Evolutionary conservation across 2,329 filamentous ascomycete species (phyloP), one percentile per base, ranked within the genome.

Genomic region (Golovinomyces cichoracearum): DNA sequence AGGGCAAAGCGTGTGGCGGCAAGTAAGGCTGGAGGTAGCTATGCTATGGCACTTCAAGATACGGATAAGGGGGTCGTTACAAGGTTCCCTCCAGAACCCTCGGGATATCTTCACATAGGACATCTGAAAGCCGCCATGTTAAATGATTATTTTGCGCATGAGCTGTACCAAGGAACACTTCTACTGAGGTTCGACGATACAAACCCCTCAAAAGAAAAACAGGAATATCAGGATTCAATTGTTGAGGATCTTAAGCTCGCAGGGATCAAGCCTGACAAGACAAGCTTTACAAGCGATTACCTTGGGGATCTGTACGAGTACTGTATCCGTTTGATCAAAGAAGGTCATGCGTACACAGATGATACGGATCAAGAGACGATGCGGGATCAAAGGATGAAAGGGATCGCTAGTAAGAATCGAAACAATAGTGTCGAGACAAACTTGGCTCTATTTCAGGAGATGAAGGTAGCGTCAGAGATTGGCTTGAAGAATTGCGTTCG

Each of bases 121-220:
- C 88, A 95, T 67, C 84, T 85, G 56, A 95, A 95, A 67, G 85
- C 85, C 26, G 85, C 85, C 5, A 71, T 93, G 49, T 75, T 95
- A 50, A 93, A 90, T 67, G 86, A 95, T 63, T 95, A 93, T 70
- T 95, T 95, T 57, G 88, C 85, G 41, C 85, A 94, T 64, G 80
- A 85, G 62, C 82, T 84, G 57, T 93, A 93, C 69, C 78, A 88
- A 52, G 90, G 90, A 58, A 92, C 80, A 58, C 71, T 98, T 57
- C 77, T 92, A 51, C 74, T 95, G 46, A 82, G 90, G 51, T 90
- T 98, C 60, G 90, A 98, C 62, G 90, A 98, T 61, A 98, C 90
- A 50, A 98, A 98, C 65, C 90, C 90, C 6, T 78, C 81, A 51
- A 95, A 95, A 64, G 90, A 98, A 70, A 94, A 93, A 68, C 78